These are phyloP conservation scores for Rhodotorula sp. DNA, from an alignment of 1,284 basidiomycete species.

Conservation along the genomic window DNA sequence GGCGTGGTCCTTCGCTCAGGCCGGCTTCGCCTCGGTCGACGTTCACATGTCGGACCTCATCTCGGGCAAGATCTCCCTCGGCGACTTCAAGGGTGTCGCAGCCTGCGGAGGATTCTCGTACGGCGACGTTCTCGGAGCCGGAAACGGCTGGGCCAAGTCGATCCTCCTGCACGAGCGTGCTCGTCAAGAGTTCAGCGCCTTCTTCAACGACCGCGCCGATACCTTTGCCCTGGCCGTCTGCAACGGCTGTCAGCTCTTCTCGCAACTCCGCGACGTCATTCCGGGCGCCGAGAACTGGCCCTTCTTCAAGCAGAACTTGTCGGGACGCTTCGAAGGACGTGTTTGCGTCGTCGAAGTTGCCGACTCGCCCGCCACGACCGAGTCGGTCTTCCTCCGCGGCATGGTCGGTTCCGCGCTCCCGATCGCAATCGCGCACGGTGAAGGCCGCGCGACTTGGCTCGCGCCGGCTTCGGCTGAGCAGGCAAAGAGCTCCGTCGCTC, in stretches of 20 bases:
- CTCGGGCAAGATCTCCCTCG: constrained; percentile 63
- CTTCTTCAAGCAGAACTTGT: constrained; percentile 80
- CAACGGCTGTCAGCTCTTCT: constrained; percentile 97
- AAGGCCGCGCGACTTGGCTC: constrained; percentile 77
- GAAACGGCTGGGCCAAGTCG: constrained; percentile 96
- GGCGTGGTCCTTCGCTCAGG: constrained; percentile 92
- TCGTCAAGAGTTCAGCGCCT: constrained; percentile 69
- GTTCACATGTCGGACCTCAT: constrained; percentile 99
- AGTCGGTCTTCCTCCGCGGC: constrained; percentile 78
- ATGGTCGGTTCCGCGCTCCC: constrained; percentile 87
- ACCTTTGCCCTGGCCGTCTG: constrained; percentile 94
- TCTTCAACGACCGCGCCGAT: constrained; percentile 69
- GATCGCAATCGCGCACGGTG: constrained; percentile 92
- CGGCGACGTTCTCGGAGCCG: constrained; percentile 95
- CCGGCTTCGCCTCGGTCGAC: constrained; percentile 91
- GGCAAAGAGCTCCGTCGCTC: constrained; percentile 58
- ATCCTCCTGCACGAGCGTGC: constrained; percentile 76
- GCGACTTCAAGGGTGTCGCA: constrained; percentile 77
- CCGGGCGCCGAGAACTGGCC: constrained; percentile 87
- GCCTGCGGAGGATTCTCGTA: constrained; percentile 99
- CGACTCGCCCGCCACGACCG: constrained; percentile 52
- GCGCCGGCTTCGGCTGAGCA: constrained; percentile 8
- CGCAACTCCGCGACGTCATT: constrained; percentile 79
- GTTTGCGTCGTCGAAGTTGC: constrained; percentile 74
- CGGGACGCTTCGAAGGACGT: constrained; percentile 87